Evolutionary conservation across 768 basidiomycete species (phyloP), one percentile per base, ranked within the genome.

Genomic region (Scleroderma bovista): DNA sequence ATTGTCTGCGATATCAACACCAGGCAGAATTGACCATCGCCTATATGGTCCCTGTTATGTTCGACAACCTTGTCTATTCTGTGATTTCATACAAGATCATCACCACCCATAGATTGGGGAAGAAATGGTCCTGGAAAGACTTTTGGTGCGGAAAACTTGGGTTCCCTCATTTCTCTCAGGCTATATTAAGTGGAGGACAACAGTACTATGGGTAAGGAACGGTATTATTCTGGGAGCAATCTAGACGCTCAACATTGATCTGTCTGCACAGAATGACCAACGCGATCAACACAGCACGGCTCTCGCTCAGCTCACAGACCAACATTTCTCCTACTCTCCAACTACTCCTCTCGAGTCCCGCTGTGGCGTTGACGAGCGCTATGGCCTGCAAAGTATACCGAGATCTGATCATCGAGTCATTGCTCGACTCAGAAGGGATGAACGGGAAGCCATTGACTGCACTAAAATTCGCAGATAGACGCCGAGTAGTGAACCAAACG

Each of bases 131-230:
- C 22, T n/a, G 61, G 16, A 49, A 47, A 50, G 44, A 54, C 9
- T 57, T 61, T 32, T 29, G 63, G 22, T 41, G 51, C 6, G 64
- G 59, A 5, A 38, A 57, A 17, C 51, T 55, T n/a, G n/a, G n/a
- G 22, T 49, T 69, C 7, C 62, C 66, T 1, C 40, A 39, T 15
- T 54, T 70, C 20, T 63, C 64, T 7, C 56, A 50, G 34, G 57
- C 56, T 6, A n/a, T 69, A 10, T 51, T 70, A 10, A 55, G 59
- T 22, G 62, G 62, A 37, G 67, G 68, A 7, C 69, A 70, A 47
- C 50, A 58, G 15, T 69, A 69, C 47, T 69, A 69, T 50, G 44
- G 67, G 69, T 69, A 48, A 48, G 66, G n/a, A 36, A 29, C 9
- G 26, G 9, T 36, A 3, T 36, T 36, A 13, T 20, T 23, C 41